phyloP scores from a whole-genome alignment of 2,329 filamentous ascomycete species.

The Phaeosphaeriaceae sp. region DNA sequence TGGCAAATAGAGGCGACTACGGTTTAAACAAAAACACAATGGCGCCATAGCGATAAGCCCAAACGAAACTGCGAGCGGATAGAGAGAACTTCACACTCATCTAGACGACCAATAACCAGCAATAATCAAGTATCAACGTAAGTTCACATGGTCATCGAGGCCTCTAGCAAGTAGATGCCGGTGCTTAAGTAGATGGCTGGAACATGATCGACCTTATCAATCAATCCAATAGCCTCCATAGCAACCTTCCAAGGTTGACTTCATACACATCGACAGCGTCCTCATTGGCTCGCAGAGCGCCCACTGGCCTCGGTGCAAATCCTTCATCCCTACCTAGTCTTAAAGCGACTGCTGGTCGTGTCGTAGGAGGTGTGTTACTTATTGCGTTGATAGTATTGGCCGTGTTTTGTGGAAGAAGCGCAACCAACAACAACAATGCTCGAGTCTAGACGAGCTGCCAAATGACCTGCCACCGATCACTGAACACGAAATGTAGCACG shows the following conservation, averaged over 20 bases:
- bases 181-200: slow-evolving; percentile 8
- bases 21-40: slow-evolving; percentile 15
- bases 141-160: background rate
- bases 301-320: slow-evolving; percentile 23
- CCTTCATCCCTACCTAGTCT: slow-evolving; percentile 18
- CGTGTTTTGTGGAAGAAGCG: slow-evolving; percentile 26
- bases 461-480: background rate
- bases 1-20: slow-evolving; percentile 22
- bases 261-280: background rate
- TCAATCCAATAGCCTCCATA: background rate
- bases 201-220: background rate
- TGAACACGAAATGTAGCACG: slow-evolving; percentile 20
- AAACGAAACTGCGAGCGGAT: slow-evolving; percentile 23
- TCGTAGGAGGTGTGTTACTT: slow-evolving; percentile 18
- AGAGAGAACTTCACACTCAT: slow-evolving; percentile 16
- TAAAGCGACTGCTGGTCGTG: slow-evolving; percentile 30
- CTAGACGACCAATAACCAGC: slow-evolving; percentile 17
- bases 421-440: slow-evolving; percentile 12
- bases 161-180: background rate
- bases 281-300: slow-evolving; percentile 1
- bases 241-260: slow-evolving; percentile 5
- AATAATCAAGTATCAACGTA: slow-evolving; percentile 23
- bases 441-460: slow-evolving; percentile 1
- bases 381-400: slow-evolving; percentile 73
- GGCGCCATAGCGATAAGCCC: slow-evolving; percentile 16